Base-by-base conservation (phyloP, 495 filamentous ascomycete species). In the Amniculicola lignicola region DNA sequence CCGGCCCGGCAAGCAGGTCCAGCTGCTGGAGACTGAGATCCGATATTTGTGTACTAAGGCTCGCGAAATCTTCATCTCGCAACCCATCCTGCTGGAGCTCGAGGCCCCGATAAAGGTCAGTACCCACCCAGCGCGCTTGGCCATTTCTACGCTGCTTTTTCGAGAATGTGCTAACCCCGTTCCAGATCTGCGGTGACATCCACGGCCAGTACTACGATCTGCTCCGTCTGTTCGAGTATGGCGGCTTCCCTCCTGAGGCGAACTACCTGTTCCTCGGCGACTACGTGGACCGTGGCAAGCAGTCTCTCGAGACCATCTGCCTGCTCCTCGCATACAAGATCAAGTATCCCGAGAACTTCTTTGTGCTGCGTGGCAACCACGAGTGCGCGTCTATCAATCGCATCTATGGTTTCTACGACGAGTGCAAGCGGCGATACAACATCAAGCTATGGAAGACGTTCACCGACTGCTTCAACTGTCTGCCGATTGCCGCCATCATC, bases 401-500 rank as follows among this genome's bases (percentile, higher is more conserved):
- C 73, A 98, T 98, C 75, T 98, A 98, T 65, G 93, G 93, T 37
- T 98, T 98, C 78, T 98, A 98, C 77, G 93, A 98, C 70, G 93
- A 98, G 73, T 98, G 93, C 82, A 98, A 98, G 79, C 85, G 93
- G 59, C 80, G 93, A 56, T 98, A 98, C 75, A 98, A 98, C 78
- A 98, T 98, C 78, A 98, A 98, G 82, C 84, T 98, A 59, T 98
- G 93, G 93, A 98, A 98, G 80, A 98, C 93, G 5, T 98, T 98
- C 70, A 98, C 93, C 31, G 93, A 98, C 67, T 98, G 93, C 82
- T 98, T 98, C 82, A 98, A 98, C 79, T 98, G 93, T 78, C 72
- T 98, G 68, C 93, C 93, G 25, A 98, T 98, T 72, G 93, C 93
- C n/a, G 93, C 93, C 51, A 98, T 98, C 72, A 98, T 98, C 66